These are phyloP conservation scores for Mycosphaerella arachidis DNA, from an alignment of 2,329 filamentous ascomycete species.

Conservation along the genomic window DNA sequence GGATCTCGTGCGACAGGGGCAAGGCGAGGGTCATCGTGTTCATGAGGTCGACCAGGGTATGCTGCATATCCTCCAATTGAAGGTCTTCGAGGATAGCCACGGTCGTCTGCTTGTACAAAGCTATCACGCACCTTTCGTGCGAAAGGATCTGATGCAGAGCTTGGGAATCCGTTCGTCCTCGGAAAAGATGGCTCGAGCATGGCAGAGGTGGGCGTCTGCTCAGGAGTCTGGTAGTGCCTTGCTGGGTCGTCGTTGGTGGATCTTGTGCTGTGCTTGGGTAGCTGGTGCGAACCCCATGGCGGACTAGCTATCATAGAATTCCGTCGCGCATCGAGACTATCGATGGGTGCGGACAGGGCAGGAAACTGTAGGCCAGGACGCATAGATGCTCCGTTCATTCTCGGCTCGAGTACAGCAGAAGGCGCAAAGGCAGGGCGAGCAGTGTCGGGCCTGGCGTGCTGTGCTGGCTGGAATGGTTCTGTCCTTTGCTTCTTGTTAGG, in stretches of 20 bases:
- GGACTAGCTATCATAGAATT: constrained; percentile 10
- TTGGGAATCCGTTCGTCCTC: constrained; percentile 10
- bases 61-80: constrained; percentile 17
- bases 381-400: constrained; percentile 5
- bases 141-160: constrained; percentile 18
- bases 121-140: constrained; percentile 21
- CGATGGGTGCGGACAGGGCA: constrained; percentile 13
- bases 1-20: constrained; percentile 9
- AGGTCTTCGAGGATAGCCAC: constrained; percentile 13
- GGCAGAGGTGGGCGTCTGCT: constrained; percentile 19
- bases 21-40: constrained; percentile 12
- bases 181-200: constrained; percentile 19
- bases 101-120: constrained; percentile 15
- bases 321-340: constrained; percentile 12
- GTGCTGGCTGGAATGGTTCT: constrained; percentile 12
- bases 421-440: constrained; percentile 13
- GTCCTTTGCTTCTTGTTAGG: constrained; percentile 34
- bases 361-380: constrained; percentile 16
- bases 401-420: constrained; percentile 13
- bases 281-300: constrained; percentile 13
- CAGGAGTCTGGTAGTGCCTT: constrained; percentile 20
- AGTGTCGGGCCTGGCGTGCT: constrained; percentile 7
- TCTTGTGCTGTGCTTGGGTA: constrained; percentile 5
- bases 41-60: constrained; percentile 15
- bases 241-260: constrained; percentile 11